phyloP scores from a whole-genome alignment of 495 filamentous ascomycete genomes.

The Neurospora sp. region DNA sequence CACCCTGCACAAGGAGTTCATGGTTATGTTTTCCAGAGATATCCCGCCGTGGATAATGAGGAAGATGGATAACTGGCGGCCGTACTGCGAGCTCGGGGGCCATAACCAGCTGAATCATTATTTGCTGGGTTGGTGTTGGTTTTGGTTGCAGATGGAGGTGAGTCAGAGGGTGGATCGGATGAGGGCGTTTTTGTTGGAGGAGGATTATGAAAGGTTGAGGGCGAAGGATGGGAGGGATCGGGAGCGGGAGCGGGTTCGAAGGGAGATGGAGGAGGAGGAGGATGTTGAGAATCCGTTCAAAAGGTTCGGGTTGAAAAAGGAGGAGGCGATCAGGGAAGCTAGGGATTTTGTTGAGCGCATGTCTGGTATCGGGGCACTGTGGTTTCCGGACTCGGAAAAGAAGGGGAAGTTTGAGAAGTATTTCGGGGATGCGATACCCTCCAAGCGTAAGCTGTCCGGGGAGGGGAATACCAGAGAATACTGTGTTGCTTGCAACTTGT shows the following conservation, averaged over 20 bases:
- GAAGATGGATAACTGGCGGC: not conserved
- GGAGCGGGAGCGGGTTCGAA: not conserved
- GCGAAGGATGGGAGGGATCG: not conserved
- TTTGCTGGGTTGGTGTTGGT: not conserved
- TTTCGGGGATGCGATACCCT: constrained; percentile 12
- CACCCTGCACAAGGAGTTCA: not conserved
- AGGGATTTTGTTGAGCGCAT: constrained; percentile 20
- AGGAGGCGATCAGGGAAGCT: constrained; percentile 6
- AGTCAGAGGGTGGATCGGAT: not conserved
- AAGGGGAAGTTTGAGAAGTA: constrained; percentile 16
- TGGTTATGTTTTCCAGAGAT: not conserved
- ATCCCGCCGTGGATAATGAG: not conserved
- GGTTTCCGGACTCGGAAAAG: constrained; percentile 11
- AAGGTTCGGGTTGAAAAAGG: constrained; percentile 1
- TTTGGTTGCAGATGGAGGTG: constrained; percentile 2
- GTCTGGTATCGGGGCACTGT: constrained; percentile 23
- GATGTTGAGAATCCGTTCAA: constrained; percentile 11
- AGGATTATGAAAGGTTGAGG: not conserved
- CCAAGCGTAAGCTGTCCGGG: constrained; percentile 9
- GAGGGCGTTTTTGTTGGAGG: not conserved
- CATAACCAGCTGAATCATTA: not conserved
- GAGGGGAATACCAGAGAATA: not conserved
- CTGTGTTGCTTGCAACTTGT: constrained; percentile 39
- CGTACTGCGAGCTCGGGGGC: not conserved
- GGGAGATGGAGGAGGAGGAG: not conserved